A percentile compares a stretch with the other conserved stretches of the same genome.
phyloP scores from a whole-genome alignment of 2,329 filamentous ascomycete genomes.

The Phialemonium atrogriseum region DNA sequence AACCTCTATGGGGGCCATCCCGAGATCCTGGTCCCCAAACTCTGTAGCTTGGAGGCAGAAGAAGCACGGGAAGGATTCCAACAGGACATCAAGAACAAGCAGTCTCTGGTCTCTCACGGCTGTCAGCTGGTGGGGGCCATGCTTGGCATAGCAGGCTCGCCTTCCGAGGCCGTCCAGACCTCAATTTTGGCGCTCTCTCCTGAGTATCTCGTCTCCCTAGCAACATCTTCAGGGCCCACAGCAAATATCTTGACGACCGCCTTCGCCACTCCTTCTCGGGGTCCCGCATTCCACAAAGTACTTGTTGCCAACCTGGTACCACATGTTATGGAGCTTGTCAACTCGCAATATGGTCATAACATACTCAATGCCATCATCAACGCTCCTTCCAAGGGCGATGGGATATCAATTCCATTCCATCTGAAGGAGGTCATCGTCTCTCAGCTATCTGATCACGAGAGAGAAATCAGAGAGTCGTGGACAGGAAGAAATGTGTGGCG shows the following conservation, averaged over 20 bases:
- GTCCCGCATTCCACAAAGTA: constrained; percentile 47
- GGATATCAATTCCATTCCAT: constrained; percentile 45
- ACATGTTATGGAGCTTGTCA: constrained; percentile 35
- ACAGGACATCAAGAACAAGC: constrained; percentile 46
- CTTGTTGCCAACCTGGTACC: constrained; percentile 40
- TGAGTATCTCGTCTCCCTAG: constrained; percentile 54
- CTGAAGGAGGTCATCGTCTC: constrained; percentile 48
- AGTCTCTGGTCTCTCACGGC: constrained; percentile 56
- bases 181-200: constrained; percentile 53
- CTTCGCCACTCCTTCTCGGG: constrained; percentile 36
- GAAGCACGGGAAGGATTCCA: constrained; percentile 16
- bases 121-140: constrained; percentile 75
- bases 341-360: constrained; percentile 42
- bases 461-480: constrained; percentile 42
- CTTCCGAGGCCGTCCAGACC: constrained; percentile 64
- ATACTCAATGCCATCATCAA: constrained; percentile 40
- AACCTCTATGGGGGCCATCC: constrained; percentile 39
- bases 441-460: constrained; percentile 38
- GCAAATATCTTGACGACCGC: constrained; percentile 42
- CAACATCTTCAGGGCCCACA: constrained; percentile 44
- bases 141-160: constrained; percentile 61
- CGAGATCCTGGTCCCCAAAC: constrained; percentile 37
- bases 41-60: constrained; percentile 35
- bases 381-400: constrained; percentile 40
- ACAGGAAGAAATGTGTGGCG: constrained; percentile 49